Percentiles rank a stretch among this genome's conserved stretches.
phyloP scores from a whole-genome alignment of 495 filamentous ascomycete species.

The Penicillium parvum region DNA sequence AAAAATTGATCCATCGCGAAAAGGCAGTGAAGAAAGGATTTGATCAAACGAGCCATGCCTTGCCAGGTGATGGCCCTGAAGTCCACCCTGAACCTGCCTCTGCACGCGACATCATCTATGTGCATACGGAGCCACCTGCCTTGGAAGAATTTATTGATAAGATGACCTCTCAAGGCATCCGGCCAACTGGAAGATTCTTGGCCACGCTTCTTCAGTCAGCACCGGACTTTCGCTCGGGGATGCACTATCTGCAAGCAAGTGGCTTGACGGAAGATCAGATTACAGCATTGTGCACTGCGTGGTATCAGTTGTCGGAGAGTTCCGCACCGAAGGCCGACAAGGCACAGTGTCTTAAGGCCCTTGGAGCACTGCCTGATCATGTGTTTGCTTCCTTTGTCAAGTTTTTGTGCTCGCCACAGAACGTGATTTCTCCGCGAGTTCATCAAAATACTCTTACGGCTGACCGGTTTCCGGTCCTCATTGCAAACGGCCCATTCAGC shows the following conservation, averaged over 20 bases:
- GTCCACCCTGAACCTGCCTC: slow-evolving; percentile 51
- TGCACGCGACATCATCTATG: slow-evolving; percentile 55
- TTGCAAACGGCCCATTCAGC: slow-evolving; percentile 4
- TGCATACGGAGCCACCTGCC: slow-evolving; percentile 51
- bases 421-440: neutral
- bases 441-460: slow-evolving; percentile 16
- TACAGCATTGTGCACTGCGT: slow-evolving; percentile 30
- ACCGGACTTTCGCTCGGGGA: slow-evolving; percentile 29
- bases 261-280: slow-evolving; percentile 31
- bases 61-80: slow-evolving; percentile 61
- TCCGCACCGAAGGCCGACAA: slow-evolving; percentile 11
- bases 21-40: slow-evolving; percentile 20
- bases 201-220: slow-evolving; percentile 46
- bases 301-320: slow-evolving; percentile 12
- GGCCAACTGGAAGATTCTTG: slow-evolving; percentile 39
- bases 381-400: slow-evolving; percentile 48
- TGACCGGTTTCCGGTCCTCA: slow-evolving; percentile 31
- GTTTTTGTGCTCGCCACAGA: slow-evolving; percentile 39
- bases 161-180: slow-evolving; percentile 48
- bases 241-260: slow-evolving; percentile 41
- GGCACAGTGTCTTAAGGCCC: slow-evolving; percentile 10
- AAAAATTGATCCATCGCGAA: slow-evolving; percentile 50
- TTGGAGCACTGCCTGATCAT: slow-evolving; percentile 32
- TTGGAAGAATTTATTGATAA: slow-evolving; percentile 49
- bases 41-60: slow-evolving; percentile 21